Evolutionary conservation across 2,329 filamentous ascomycete genomes (phyloP).

Genomic region (Colletotrichum cuscutae): DNA sequence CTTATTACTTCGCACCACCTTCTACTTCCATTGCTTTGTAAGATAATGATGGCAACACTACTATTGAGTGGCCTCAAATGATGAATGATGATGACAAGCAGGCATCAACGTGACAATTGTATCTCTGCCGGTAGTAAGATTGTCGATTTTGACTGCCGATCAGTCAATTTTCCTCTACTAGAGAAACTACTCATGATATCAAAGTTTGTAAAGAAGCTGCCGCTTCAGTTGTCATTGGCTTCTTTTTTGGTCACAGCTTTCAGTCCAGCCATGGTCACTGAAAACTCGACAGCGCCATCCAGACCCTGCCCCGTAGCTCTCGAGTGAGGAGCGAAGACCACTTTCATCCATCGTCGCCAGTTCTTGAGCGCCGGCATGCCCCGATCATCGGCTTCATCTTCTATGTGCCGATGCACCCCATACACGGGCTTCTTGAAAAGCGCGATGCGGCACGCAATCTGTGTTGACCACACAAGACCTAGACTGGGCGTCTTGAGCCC

Average conservation of each 20-base stretch:
- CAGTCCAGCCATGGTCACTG: constrained; percentile 76
- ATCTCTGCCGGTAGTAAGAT: not conserved
- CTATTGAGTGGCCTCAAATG: not conserved
- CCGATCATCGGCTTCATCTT: constrained; percentile 54
- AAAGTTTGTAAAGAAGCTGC: not conserved
- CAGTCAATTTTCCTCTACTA: not conserved
- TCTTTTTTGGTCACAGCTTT: constrained; percentile 45
- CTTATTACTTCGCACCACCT: not conserved
- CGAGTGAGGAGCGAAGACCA: constrained; percentile 88
- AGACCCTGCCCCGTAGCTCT: constrained; percentile 60
- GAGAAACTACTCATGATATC: not conserved
- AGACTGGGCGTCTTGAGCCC: constrained; percentile 84
- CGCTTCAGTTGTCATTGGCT: not conserved
- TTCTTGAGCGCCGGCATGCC: constrained; percentile 59
- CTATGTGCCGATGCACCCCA: constrained; percentile 44
- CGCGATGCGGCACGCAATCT: constrained; percentile 84
- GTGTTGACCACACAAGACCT: constrained; percentile 90
- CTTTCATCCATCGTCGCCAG: constrained; percentile 83
- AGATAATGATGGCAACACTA: not conserved
- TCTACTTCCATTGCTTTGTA: not conserved
- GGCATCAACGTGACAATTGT: not conserved
- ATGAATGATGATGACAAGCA: not conserved
- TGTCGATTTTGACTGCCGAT: not conserved
- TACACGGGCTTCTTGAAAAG: constrained; percentile 77
- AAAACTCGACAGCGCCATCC: constrained; percentile 73